Evolutionary conservation across 1,284 basidiomycete species (phyloP), one percentile per base, ranked within the genome.

Genomic region (Cutaneotrichosporon cavernicola): DNA sequence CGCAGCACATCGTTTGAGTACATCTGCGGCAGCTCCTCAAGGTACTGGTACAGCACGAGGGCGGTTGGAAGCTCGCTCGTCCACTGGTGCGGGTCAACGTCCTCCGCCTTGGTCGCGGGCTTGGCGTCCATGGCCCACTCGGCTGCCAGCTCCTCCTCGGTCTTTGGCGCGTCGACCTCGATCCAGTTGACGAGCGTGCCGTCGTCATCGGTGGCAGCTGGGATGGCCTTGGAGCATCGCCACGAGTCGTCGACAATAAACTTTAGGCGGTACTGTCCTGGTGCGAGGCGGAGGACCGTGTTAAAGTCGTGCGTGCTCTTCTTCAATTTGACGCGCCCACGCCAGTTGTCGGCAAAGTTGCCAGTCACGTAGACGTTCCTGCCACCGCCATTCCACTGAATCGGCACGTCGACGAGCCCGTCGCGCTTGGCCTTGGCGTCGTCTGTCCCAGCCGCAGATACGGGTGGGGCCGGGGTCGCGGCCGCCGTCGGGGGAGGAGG

Each of bases 181-280:
- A 97, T 87, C 78, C 97, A 98, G 82, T 99, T 99, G 69, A 97
- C 93, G 60, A 99, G 83, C 38, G 90, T 91, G 36, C 97, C 96
- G 73, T 97, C 91, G 72, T 94, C 92, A 76, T 98, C 95, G 36
- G 94, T 92, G 0, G 95, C 92, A 1, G 91, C 91, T 9, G 93
- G 90, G 26, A 97, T 85, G 69, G 93, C 88, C 69, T 84, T 83
- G 13, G 85, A 85, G 61, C 86, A 85, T 65, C 89, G 87, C 89
- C 90, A 94, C 59, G 89, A 86, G 64, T 92, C 90, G 79, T 99
- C 97, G 65, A 99, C 92, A 70, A 98, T 87, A 83, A 98, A 99
- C 70, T 95, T 93, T 76, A 98, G 86, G 66, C 96, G 91, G 76
- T 99, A 95, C 2, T 94, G 95, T 26, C 96, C 97, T 0, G 95